Base-by-base conservation (phyloP, 2,329 filamentous ascomycete genomes). In the Acephala macrosclerotiorum region DNA sequence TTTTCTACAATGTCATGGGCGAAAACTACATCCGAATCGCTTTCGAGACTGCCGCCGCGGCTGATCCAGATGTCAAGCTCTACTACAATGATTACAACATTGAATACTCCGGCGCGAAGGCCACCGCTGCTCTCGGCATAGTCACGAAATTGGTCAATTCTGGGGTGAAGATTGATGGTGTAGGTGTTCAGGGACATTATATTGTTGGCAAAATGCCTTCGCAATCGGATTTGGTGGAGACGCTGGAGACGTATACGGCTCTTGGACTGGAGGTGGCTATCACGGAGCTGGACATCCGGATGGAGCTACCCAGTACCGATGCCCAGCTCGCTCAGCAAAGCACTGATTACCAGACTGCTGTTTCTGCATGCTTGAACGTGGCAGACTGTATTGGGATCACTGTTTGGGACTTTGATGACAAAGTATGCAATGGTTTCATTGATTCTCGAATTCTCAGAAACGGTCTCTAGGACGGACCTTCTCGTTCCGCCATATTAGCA, bases 21-120 rank as follows among this genome's bases (percentile, higher is more conserved):
- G 81, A 82, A 18, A 80, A 81, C 51, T 91, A 84, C 77, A 82
- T 90, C 61, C 79, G 82, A 12, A 79, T 87, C 47, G 85, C 87
- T 1, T 90, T 90, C 79, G 77, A 80, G 36, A 82, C 85, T 0
- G 84, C 86, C 4, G 82, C 82, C 53, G 81, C 82, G 29, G 85
- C 84, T 0, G 84, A 86, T 64, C 83, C 85, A 0, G 75, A 78
- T 35, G 83, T 85, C 22, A 88, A 87, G 78, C 79, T 91, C 35
- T 88, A 87, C 74, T 87, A 86, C 78, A 87, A 88, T 75, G 85
- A 87, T 76, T 90, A 88, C 80, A 87, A 85, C 76, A 85, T 89
- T 68, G 88, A 90, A 77, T 80, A 77, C 62, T 79, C 81, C 60
- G 78, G 79, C 12, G 75, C 79, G 59, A 87, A 87, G 77, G 80